Evolutionary conservation across 306 rosid species (phyloP), one percentile per base, ranked within the genome.

Genomic region (Gastrolobium villosum): DNA sequence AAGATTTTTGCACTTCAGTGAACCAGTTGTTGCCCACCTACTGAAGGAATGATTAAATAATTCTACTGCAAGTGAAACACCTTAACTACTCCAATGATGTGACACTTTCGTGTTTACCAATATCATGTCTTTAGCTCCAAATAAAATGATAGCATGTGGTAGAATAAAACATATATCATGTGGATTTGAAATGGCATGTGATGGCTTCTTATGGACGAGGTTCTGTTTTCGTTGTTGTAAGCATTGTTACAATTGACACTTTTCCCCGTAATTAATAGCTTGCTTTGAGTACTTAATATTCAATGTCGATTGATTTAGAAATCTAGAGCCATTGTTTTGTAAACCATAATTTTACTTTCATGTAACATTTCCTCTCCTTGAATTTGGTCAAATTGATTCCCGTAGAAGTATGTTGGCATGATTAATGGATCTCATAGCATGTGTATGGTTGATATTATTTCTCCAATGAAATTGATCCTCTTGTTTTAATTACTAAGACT

Each of bases 21-120:
- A 65, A 55, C 70, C 37, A 66, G 39, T 81, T 49, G 67, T 50
- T 69, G 53, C 53, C 30, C 49, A 65, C 46, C 49, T 36, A 54
- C 65, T 48, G 37, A 45, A 72, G 75, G 66, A 10, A 56, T 56
- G 70, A 48, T 81, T 66, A 14, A 81, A 57, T 67, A 74, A 5
- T 65, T 72, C 5, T 36, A 54, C 14, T 57, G 70, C 76, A 40
- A 26, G 56, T 36, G 55, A 66, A 74, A 48, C 35, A 57, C 57
- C 63, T 73, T 65, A 10, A 67, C 76, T 10, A 28, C 34, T 53
- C 61, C 49, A 67, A 81, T 75, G 74, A 44, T 7, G 41, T 4
- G 11, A 15, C 54, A 59, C 43, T 34, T 77, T 72, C 31, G 49
- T 54, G 60, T 50, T 81, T 32, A 30, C 46, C 46, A 46, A 56